These are phyloP conservation scores for Sporothrix humicola DNA, from an alignment of 2,329 filamentous ascomycete genomes.

Conservation along the genomic window DNA sequence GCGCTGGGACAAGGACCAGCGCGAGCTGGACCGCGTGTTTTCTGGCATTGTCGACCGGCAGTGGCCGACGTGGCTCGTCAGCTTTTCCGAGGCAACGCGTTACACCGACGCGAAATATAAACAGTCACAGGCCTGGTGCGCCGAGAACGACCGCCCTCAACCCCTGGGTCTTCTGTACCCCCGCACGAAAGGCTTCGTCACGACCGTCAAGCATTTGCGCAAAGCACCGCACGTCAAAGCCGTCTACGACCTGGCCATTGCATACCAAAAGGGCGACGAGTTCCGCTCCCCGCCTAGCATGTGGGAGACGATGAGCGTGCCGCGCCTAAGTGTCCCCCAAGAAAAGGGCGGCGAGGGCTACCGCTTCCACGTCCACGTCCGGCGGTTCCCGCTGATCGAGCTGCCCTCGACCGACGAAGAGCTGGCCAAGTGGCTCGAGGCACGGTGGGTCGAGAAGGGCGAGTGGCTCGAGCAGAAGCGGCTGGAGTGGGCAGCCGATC, in stretches of 20 bases:
- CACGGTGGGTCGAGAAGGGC: conserved; percentile 60
- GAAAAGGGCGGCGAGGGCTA: conserved; percentile 45
- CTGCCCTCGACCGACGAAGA: conserved; percentile 55
- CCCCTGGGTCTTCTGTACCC: conserved; percentile 65
- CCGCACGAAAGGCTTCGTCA: conserved; percentile 65
- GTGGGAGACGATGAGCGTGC: conserved; percentile 57
- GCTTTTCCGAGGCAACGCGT: conserved; percentile 68
- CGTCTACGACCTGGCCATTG: conserved; percentile 62
- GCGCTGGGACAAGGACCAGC: conserved; percentile 62
- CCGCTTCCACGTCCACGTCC: conserved; percentile 57
- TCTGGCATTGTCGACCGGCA: conserved; percentile 55
- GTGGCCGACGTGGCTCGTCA: conserved; percentile 68
- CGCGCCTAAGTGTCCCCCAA: conserved; percentile 42
- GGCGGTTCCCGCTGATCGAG: conserved; percentile 55
- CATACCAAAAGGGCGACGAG: conserved; percentile 53
- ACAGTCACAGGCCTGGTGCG: conserved; percentile 59
- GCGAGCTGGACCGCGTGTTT: conserved; percentile 64
- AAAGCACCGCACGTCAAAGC: conserved; percentile 58
- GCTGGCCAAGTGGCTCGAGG: conserved; percentile 59
- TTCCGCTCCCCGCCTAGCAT: conserved; percentile 55
- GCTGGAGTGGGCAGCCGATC: conserved; percentile 47
- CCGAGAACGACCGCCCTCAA: conserved; percentile 54
- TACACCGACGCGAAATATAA: conserved; percentile 60
- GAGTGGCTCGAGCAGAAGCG: conserved; percentile 55
- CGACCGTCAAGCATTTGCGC: conserved; percentile 62